Evolutionary conservation across 2,329 filamentous ascomycete species (phyloP), one percentile per base, ranked within the genome.

Genomic region (Fulvia fulva): DNA sequence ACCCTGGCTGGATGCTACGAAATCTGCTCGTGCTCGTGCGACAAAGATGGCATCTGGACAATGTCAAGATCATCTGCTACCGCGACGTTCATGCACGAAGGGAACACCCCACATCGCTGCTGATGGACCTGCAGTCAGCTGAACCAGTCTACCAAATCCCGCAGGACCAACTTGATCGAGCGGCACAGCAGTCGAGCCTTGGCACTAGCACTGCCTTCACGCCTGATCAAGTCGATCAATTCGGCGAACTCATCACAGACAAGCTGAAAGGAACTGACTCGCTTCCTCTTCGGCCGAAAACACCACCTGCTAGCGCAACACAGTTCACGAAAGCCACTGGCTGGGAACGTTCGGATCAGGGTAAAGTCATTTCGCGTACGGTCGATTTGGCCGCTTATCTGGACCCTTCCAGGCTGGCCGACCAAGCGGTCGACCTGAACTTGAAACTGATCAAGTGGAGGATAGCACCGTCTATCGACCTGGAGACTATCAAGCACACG

Each of bases 371-470:
- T 19, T 86, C 89, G 16, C 87, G 89, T 64, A 83, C 88, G 19
- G 90, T 91, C 14, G 91, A 95, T 68, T 80, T 99, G 8, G 88
- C 89, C 21, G 91, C 94, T 67, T 96, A 96, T 67, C 93, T 99
- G 88, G 92, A 99, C 70, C 93, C 94, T 6, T 80, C 83, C 32
- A 87, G 87, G 66, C 80, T 97, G 19, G 94, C 94, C 22, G 92
- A 97, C 71, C 91, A 96, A 72, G 91, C 92, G 0, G 93, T 97
- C 9, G 94, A 99, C 70, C 81, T 99, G 58, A 99, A 99, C 70
- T 80, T 97, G 60, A 97, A 97, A 76, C 82, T 99, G 58, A 99
- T 99, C 87, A 99, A 97, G 77, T 99, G 94, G 94, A 87, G 94
- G 41, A 91, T 99, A 68, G 90, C 91, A 7, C 94, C 94, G 0